phyloP scores from a whole-genome alignment of 768 basidiomycete genomes.

The Kwoniella sp. region DNA sequence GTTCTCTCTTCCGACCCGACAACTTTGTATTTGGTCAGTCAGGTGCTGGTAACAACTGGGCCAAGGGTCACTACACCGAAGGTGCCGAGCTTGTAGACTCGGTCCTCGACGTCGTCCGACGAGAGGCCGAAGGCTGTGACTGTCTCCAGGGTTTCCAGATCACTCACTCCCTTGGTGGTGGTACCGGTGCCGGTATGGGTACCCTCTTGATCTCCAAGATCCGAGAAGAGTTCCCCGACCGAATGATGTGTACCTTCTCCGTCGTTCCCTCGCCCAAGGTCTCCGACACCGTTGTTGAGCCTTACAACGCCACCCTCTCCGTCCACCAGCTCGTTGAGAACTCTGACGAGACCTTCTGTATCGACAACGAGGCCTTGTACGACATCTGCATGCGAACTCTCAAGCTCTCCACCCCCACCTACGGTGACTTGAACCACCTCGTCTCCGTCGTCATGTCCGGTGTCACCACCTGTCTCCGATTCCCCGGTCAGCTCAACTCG shows the following conservation, averaged over 20 bases:
- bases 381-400: constrained; percentile 99
- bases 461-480: constrained; percentile 96
- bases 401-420: constrained; percentile 91
- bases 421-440: constrained; percentile 96
- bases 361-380: constrained; percentile 98
- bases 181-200: constrained; percentile 99
- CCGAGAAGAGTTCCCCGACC: constrained; percentile 96
- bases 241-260: constrained; percentile 99
- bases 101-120: constrained; percentile 96
- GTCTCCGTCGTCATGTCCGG: constrained; percentile 98
- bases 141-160: constrained; percentile 99
- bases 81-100: constrained; percentile 96
- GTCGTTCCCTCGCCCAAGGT: constrained; percentile 95
- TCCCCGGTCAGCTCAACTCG: constrained; percentile 99
- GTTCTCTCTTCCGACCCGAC: constrained; percentile 91
- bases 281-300: constrained; percentile 99
- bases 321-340: constrained; percentile 99
- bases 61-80: constrained; percentile 72
- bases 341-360: constrained; percentile 99
- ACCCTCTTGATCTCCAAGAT: constrained; percentile 99
- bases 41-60: constrained; percentile 99
- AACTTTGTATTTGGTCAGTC: constrained; percentile 97
- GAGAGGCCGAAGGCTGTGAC: constrained; percentile 97
- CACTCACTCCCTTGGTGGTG: constrained; percentile 97
- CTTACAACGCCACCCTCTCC: constrained; percentile 97